These are phyloP conservation scores for Polytrichum formosum DNA, from an alignment of 225 moss, liverwort and hornwort genomes.

Conservation along the genomic window DNA sequence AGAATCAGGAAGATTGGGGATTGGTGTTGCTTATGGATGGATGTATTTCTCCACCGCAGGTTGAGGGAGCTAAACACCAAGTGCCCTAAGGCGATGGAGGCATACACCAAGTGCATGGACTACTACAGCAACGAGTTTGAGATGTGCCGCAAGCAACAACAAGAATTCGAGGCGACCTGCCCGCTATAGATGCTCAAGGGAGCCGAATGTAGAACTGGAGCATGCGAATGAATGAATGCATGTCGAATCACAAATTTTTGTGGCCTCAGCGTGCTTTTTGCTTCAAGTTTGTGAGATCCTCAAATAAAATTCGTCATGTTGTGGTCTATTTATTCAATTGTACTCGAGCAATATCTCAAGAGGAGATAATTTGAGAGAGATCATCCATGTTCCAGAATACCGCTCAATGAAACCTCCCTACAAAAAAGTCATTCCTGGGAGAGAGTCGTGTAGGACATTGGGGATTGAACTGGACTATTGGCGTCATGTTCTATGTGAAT, in stretches of 20 bases:
- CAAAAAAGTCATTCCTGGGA: too few relatives aligned
- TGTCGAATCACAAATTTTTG: too few relatives aligned
- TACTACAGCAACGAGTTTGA: slow-evolving; percentile 93
- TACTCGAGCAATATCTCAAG: background rate
- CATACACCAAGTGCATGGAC: slow-evolving; percentile 96
- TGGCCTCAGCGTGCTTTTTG: too few relatives aligned
- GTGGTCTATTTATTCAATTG: background rate
- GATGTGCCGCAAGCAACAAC: slow-evolving; percentile 90
- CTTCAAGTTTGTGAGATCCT: slow-evolving; percentile 2
- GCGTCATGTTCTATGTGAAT: too few relatives aligned
- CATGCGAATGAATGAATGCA: background rate
- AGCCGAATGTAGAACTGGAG: background rate
- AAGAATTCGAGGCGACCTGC: slow-evolving; percentile 82
- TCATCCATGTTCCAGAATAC: slow-evolving; percentile 1
- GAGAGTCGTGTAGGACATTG: too few relatives aligned
- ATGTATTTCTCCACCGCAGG: slow-evolving; percentile 30
- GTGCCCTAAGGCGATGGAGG: slow-evolving; percentile 96
- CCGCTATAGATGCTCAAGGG: slow-evolving; percentile 28
- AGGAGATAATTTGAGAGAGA: background rate
- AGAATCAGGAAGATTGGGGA: background rate
- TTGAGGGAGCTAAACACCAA: slow-evolving; percentile 85
- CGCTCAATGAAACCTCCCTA: background rate
- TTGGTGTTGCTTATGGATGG: too few relatives aligned
- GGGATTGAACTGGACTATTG: too few relatives aligned
- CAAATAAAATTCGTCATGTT: slow-evolving; percentile 1